Percentiles rank a stretch among this genome's conserved stretches.
phyloP scores from a whole-genome alignment of 176 grass and related monocot genomes.

The Rhynchospora breviuscula region DNA sequence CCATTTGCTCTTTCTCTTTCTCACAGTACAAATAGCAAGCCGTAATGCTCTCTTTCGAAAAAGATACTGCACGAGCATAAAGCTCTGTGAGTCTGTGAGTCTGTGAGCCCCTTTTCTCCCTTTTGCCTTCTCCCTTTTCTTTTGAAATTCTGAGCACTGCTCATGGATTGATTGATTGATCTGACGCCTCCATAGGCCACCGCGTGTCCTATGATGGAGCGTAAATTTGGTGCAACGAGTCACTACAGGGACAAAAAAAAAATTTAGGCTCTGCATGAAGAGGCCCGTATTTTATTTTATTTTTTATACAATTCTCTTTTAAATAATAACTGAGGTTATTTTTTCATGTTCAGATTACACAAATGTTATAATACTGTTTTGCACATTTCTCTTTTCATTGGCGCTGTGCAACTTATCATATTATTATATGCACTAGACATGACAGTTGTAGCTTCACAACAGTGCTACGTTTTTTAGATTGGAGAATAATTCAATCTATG shows the following conservation, averaged over 20 bases:
- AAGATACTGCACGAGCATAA: conserved; percentile 26
- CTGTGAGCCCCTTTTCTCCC: background rate
- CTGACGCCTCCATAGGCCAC: conserved; percentile 16
- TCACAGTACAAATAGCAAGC: background rate
- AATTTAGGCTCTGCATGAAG: background rate
- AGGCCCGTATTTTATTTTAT: background rate
- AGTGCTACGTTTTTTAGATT: no score
- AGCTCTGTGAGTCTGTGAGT: background rate
- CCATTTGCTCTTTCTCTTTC: background rate
- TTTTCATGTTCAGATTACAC: no score
- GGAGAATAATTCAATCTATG: no score
- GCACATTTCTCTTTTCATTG: no score
- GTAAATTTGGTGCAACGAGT: background rate
- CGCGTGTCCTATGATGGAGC: background rate
- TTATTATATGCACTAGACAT: no score
- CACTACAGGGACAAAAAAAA: no score
- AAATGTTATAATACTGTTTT: no score
- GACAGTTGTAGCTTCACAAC: no score
- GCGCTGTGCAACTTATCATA: no score
- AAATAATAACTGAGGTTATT: no score
- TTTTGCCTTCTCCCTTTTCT: background rate
- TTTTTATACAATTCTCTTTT: background rate
- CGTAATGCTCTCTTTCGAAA: conserved; percentile 15
- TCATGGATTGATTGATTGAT: conserved; percentile 12
- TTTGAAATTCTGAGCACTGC: background rate